Conservation (phyloP, 768 basidiomycete genomes). For the Lyophyllum decastes region DNA sequence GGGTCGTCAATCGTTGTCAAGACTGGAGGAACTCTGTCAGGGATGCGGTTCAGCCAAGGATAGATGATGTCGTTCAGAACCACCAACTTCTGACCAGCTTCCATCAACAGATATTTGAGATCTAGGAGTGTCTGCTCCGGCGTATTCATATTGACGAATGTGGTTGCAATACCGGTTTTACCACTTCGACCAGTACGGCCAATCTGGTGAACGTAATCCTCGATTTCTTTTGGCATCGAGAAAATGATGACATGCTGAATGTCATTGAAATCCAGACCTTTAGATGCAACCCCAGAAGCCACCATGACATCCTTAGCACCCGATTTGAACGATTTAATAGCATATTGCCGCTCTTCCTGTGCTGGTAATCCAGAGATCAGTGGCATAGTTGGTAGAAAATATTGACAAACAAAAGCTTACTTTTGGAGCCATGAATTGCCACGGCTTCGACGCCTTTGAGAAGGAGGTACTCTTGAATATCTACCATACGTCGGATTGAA, state of each 20-base stretch:
- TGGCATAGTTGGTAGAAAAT: neutral
- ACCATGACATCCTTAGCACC: conserved; percentile 99
- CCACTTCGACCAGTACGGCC: conserved; percentile 97
- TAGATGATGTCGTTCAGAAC: neutral
- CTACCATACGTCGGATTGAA: conserved; percentile 39
- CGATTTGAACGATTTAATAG: conserved; percentile 96
- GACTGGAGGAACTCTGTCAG: conserved; percentile 87
- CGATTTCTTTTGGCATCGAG: conserved; percentile 99
- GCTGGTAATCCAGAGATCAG: conserved; percentile 43
- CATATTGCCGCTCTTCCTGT: conserved; percentile 98
- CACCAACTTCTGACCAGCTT: conserved; percentile 94
- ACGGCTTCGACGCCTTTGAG: conserved; percentile 98
- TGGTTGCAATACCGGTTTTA: conserved; percentile 98
- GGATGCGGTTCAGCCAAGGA: conserved; percentile 11
- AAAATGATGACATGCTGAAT: conserved; percentile 99
- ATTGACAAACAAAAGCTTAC: conserved; percentile 42
- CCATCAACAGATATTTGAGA: conserved; percentile 94
- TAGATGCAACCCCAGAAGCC: conserved; percentile 95
- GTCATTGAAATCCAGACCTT: conserved; percentile 98
- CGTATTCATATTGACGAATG: conserved; percentile 98
- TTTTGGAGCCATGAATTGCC: conserved; percentile 97
- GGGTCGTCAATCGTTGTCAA: conserved; percentile 89
- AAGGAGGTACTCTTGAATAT: conserved; percentile 97
- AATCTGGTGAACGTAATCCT: conserved; percentile 99
- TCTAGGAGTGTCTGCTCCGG: conserved; percentile 95